Evolutionary conservation across 2,329 filamentous ascomycete species (phyloP), one percentile per base, ranked within the genome.

Genomic region (Diaporthe ilicicola): DNA sequence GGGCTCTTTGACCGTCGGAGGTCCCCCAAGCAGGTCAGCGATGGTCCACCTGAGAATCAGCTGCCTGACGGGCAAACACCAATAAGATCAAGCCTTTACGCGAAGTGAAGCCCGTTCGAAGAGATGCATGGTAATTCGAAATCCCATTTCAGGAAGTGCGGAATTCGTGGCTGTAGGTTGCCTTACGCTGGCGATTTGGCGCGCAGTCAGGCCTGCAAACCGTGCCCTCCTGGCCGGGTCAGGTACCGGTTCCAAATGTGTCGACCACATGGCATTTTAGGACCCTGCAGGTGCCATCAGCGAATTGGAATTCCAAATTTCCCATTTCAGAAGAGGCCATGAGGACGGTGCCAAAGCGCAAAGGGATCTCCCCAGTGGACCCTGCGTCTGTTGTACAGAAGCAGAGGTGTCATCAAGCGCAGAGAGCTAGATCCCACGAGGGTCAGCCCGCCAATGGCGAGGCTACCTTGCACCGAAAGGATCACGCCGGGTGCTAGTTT

Each of bases 251-350:
- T 34, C 9, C 5, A 39, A 13, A 39, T 24, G 54, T 13, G 19
- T 32, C 39, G 39, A 17, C 56, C 56, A 62, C 56, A 62, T 62
- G 42, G 59, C 59, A 62, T 34, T 62, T 62, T 62, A 62, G 59
- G 27, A 62, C 42, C 29, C 27, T 48, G 59, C 59, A 62, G 42
- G 19, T 37, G 42, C 59, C 59, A 12, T 17, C 27, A 48, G 9
- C 42, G 15, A 62, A 62, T 62, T 24, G 29, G 19, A 12, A 34
- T 8, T 2, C 27, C 19, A 9, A 4, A 34, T 17, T 48, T 10
- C 2, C 13, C n/a, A 62, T 10, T 17, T 13, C 0, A 1, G 27
- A 19, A 34, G 13, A 34, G 27, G 32, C 24, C n/a, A n/a, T 62
- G 42, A 19, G 42, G 12, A 12, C 27, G 17, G 22, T 1, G 17